phyloP scores from a whole-genome alignment of 2,329 filamentous ascomycete species.

The Epicoccum sorghinum region DNA sequence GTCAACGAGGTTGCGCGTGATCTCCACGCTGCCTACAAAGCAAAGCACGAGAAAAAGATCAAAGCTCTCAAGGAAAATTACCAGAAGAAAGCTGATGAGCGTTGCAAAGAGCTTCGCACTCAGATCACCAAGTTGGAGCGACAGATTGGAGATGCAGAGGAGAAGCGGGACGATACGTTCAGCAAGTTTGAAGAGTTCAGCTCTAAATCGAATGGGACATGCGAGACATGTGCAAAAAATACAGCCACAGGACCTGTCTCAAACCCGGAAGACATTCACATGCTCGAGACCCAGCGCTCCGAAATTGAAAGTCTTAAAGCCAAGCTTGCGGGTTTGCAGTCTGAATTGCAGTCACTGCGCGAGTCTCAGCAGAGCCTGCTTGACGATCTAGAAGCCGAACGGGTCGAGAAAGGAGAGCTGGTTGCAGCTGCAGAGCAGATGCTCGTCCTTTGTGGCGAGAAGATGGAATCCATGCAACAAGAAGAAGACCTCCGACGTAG shows the following conservation, averaged over 20 bases:
- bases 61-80: constrained; percentile 82
- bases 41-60: constrained; percentile 96
- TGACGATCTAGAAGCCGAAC: constrained; percentile 71
- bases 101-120: constrained; percentile 76
- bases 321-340: constrained; percentile 74
- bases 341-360: constrained; percentile 73
- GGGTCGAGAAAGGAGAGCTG: constrained; percentile 82
- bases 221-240: constrained; percentile 23
- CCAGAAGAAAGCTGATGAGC: constrained; percentile 88
- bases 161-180: constrained; percentile 69
- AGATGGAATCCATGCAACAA: constrained; percentile 47
- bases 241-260: constrained; percentile 14
- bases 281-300: constrained; percentile 67
- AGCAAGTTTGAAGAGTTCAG: constrained; percentile 54
- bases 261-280: constrained; percentile 52
- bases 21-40: constrained; percentile 90
- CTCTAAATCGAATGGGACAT: constrained; percentile 12
- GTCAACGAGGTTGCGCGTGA: constrained; percentile 78
- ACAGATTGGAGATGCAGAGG: constrained; percentile 77
- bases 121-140: constrained; percentile 71
- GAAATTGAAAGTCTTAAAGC: constrained; percentile 74
- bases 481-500: constrained; percentile 60
- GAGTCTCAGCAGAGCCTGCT: constrained; percentile 71
- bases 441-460: constrained; percentile 68
- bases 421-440: constrained; percentile 84